A percentile compares a stretch with the other conserved stretches of the same genome.
Evolutionary conservation across 805 yeast species (phyloP).

Genomic region (Yarrowia sp.): DNA sequence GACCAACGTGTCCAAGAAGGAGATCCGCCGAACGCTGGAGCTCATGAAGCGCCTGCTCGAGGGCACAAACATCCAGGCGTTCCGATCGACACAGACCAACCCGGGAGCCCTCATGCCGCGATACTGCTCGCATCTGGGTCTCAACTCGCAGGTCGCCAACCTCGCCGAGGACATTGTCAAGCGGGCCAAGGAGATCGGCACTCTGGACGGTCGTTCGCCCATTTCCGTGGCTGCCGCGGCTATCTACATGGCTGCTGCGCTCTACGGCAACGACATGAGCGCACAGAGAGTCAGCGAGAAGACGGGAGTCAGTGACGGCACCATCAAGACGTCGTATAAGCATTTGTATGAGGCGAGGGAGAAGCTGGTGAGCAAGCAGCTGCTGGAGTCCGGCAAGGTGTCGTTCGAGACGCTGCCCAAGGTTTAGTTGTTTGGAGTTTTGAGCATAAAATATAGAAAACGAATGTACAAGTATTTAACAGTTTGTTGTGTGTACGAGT

Average conservation of each 20-base stretch:
- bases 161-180: constrained; percentile 93
- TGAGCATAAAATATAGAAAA: too few relatives aligned
- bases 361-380: constrained; percentile 68
- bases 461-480: too few relatives aligned
- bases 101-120: constrained; percentile 95
- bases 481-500: too few relatives aligned
- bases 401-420: constrained; percentile 48
- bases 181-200: constrained; percentile 85
- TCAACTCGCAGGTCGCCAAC: constrained; percentile 77
- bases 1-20: constrained; percentile 90
- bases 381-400: constrained; percentile 70
- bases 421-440: constrained; percentile 29
- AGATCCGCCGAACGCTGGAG: constrained; percentile 87
- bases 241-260: constrained; percentile 86
- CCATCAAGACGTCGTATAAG: constrained; percentile 88
- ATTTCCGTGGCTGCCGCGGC: constrained; percentile 97
- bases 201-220: constrained; percentile 94
- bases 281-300: constrained; percentile 84
- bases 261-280: constrained; percentile 74
- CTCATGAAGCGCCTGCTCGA: constrained; percentile 68
- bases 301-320: constrained; percentile 96
- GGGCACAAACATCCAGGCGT: constrained; percentile 40
- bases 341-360: constrained; percentile 72
- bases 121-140: constrained; percentile 92
- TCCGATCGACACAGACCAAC: constrained; percentile 76